These are phyloP conservation scores for Neofusicoccum parvum DNA, from an alignment of 2,329 filamentous ascomycete species.

Conservation along the genomic window DNA sequence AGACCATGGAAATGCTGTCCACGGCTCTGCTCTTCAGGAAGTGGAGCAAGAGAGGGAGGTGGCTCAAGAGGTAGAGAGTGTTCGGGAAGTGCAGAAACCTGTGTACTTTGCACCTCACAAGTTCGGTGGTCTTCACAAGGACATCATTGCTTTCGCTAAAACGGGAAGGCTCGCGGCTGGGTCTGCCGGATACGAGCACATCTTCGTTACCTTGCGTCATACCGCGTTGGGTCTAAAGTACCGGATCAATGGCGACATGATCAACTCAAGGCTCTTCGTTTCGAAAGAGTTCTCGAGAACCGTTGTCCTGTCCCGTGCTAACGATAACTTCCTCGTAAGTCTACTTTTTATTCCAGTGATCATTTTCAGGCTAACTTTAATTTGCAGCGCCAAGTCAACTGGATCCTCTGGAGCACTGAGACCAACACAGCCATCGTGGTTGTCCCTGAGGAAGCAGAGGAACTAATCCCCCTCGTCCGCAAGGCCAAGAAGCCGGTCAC, in stretches of 20 bases:
- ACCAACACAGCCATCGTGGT: constrained; percentile 57
- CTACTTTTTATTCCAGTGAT: neutral
- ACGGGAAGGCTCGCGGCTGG: constrained; percentile 44
- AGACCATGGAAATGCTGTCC: constrained; percentile 47
- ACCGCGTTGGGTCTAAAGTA: constrained; percentile 44
- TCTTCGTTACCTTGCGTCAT: constrained; percentile 21
- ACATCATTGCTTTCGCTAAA: constrained; percentile 49
- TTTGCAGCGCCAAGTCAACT: constrained; percentile 55
- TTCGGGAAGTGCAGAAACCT: constrained; percentile 57
- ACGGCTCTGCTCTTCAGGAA: constrained; percentile 60
- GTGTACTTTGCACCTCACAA: constrained; percentile 41
- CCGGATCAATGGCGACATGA: constrained; percentile 29
- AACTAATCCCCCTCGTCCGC: constrained; percentile 51
- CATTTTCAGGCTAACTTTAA: neutral
- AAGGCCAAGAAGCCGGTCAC: constrained; percentile 26
- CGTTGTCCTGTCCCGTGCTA: constrained; percentile 39
- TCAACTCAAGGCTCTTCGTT: constrained; percentile 39
- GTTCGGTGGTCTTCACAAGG: constrained; percentile 52
- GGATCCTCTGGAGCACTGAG: constrained; percentile 60
- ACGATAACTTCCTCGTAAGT: constrained; percentile 46
- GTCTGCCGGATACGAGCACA: constrained; percentile 3
- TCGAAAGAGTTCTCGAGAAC: constrained; percentile 55
- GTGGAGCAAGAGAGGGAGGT: constrained; percentile 60
- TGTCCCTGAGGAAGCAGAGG: constrained; percentile 65
- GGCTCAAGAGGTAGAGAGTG: constrained; percentile 59